Base-by-base conservation (phyloP, 2,329 filamentous ascomycete species). In the Fusarium verticillioides region DNA sequence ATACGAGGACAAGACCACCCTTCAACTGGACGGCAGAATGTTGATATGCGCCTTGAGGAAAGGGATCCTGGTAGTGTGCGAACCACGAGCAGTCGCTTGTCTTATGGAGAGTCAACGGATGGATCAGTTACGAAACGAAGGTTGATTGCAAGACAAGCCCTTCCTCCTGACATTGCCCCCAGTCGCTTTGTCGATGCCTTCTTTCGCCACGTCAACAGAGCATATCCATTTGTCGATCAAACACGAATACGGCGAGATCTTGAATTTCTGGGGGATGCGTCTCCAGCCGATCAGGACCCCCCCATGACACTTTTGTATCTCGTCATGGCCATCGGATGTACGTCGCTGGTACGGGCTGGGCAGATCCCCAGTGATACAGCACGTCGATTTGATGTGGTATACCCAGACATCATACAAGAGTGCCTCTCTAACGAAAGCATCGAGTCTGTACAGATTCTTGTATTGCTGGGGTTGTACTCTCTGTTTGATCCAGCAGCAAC, bases 301-400 rank as follows among this genome's bases (percentile, higher is more conserved):
- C 70, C 73, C 19, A 72, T 77, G 60, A 85, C 82, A 9, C 63
- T 83, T 9, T 69, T 85, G 7, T 84, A 84, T 66, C 81, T 86
- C 9, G 79, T 85, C 70, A 85, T 85, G 82, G 84, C 84, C 30
- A 85, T 86, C 42, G 84, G 84, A 0, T 84, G 82, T 58, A 85
- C 83, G 0, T 85, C 84, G 0, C 73, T 86, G 23, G 81, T 84
- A 66, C 78, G 84, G 3, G 84, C 83, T 4, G 84, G 84, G 2
- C 82, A 85, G 62, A 78, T 84, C 3, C 79, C 83, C 5, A 73
- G 77, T 21, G 80, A 81, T 21, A 76, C 70, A 70, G 76, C 75
- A 2, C 75, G 75, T 12, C 78, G 74, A 37, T 84, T 84, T 50
- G 77, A 82, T 34, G 79, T 84, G 28, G 79, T 79, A 10, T 85